These are phyloP conservation scores for Arabidopsis hybrid DNA, from an alignment of 441 rosid genomes.

Conservation along the genomic window DNA sequence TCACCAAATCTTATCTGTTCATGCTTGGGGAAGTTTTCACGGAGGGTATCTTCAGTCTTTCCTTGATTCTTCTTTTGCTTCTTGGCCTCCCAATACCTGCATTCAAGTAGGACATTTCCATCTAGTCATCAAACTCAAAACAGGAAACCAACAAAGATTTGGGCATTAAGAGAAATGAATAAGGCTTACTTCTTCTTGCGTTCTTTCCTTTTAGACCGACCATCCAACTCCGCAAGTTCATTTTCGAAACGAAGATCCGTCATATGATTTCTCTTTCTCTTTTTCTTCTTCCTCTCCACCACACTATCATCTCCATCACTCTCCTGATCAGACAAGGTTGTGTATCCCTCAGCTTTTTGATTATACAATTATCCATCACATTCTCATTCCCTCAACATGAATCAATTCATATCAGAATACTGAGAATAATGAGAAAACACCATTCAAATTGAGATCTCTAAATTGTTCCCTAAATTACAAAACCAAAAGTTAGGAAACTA, in stretches of 20 bases:
- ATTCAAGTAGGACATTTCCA: not conserved
- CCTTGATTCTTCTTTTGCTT: slow-evolving; percentile 64
- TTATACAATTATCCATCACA: too few species aligned
- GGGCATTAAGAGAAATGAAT: not conserved
- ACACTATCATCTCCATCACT: slow-evolving; percentile 40
- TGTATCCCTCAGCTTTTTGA: too few species aligned
- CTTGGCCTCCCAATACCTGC: slow-evolving; percentile 79
- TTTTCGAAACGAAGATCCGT: slow-evolving; percentile 75
- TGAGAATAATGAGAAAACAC: too few species aligned
- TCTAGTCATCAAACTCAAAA: slow-evolving; percentile 1
- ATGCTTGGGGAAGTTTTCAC: slow-evolving; percentile 63
- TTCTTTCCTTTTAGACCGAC: slow-evolving; percentile 59
- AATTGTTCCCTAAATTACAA: not conserved
- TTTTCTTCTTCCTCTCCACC: slow-evolving; percentile 61
- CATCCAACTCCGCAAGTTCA: slow-evolving; percentile 44
- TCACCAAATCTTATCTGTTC: slow-evolving; percentile 85
- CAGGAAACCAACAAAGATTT: not conserved
- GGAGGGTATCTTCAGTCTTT: slow-evolving; percentile 48
- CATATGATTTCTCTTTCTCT: slow-evolving; percentile 67
- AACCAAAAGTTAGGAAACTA: not conserved
- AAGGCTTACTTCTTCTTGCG: slow-evolving; percentile 69
- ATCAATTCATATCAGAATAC: too few species aligned
- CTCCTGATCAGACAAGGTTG: slow-evolving; percentile 26
- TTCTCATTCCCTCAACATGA: slow-evolving; percentile 20
- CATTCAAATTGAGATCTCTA: not conserved